These are phyloP conservation scores for Volvox carteri DNA, from an alignment of 163 green algal genomes.

Conservation along the genomic window DNA sequence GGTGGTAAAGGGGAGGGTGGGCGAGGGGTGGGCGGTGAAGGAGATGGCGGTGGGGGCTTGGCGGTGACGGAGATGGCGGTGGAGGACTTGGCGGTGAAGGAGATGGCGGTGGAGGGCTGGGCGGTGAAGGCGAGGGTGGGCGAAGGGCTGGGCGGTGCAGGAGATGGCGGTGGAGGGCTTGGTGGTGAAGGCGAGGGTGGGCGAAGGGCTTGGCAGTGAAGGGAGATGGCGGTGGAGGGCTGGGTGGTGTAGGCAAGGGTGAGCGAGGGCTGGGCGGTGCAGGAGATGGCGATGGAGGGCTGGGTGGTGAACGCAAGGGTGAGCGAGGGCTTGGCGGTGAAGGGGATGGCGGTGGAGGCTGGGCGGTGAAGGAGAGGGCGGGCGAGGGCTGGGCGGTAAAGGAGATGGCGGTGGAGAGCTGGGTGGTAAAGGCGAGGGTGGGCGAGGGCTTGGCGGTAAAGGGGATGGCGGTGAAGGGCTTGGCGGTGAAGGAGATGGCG, in stretches of 20 bases:
- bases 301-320: background rate
- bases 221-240: background rate
- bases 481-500: background rate
- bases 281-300: background rate
- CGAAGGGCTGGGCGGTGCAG: background rate
- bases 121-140: background rate
- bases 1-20: no score
- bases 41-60: no score
- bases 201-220: background rate
- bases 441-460: background rate
- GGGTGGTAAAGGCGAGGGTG: background rate
- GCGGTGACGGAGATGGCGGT: no score
- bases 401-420: background rate
- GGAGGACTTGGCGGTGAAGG: no score
- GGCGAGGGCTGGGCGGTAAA: no score
- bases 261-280: background rate
- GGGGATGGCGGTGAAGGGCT: background rate
- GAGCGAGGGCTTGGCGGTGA: no score
- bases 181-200: background rate
- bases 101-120: background rate
- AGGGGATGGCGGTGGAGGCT: background rate
- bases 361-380: background rate
- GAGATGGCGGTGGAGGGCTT: background rate
- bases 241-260: background rate
- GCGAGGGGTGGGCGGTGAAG: no score